phyloP scores from a whole-genome alignment of 2,329 filamentous ascomycete species.

The Paecilomyces formosus region DNA sequence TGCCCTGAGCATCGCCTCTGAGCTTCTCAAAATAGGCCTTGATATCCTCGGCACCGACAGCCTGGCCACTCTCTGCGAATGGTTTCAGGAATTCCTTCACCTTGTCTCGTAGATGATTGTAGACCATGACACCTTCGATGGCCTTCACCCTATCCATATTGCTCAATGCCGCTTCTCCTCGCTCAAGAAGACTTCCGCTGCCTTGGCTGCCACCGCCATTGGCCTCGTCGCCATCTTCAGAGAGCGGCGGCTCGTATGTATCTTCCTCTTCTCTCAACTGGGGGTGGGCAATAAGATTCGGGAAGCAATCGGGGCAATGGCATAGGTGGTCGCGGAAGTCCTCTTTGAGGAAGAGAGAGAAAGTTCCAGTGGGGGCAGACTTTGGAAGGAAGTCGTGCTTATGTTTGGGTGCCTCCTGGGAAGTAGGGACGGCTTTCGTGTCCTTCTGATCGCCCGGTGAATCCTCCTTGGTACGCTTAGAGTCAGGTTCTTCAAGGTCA shows the following conservation, averaged over 20 bases:
- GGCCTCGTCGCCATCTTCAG: slow-evolving; percentile 52
- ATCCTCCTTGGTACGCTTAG: slow-evolving; percentile 45
- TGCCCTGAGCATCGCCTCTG: slow-evolving; percentile 74
- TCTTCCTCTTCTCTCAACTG: slow-evolving; percentile 93
- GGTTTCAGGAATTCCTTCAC: slow-evolving; percentile 92
- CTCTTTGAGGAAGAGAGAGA: slow-evolving; percentile 76
- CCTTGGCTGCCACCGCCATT: slow-evolving; percentile 48
- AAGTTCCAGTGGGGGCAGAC: slow-evolving; percentile 45
- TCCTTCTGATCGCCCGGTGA: slow-evolving; percentile 6
- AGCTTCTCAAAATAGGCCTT: slow-evolving; percentile 94
- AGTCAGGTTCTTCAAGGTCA: slow-evolving; percentile 24
- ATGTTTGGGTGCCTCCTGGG: slow-evolving; percentile 40
- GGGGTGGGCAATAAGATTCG: slow-evolving; percentile 59
- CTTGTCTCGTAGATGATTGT: slow-evolving; percentile 91
- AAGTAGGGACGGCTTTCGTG: slow-evolving; percentile 4
- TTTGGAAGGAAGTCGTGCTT: slow-evolving; percentile 55
- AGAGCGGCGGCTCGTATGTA: slow-evolving; percentile 84
- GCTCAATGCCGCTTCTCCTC: slow-evolving; percentile 83
- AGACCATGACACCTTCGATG: slow-evolving; percentile 96
- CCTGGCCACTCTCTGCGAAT: slow-evolving; percentile 83
- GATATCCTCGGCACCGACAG: slow-evolving; percentile 90
- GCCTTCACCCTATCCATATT: slow-evolving; percentile 88
- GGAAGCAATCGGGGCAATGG: slow-evolving; percentile 74
- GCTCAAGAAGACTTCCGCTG: slow-evolving; percentile 77
- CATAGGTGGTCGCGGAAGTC: slow-evolving; percentile 78